A percentile compares a stretch with the other conserved stretches of the same genome.
Conservation (phyloP, 306 rosid genomes). For the Lupinus albus region DNA sequence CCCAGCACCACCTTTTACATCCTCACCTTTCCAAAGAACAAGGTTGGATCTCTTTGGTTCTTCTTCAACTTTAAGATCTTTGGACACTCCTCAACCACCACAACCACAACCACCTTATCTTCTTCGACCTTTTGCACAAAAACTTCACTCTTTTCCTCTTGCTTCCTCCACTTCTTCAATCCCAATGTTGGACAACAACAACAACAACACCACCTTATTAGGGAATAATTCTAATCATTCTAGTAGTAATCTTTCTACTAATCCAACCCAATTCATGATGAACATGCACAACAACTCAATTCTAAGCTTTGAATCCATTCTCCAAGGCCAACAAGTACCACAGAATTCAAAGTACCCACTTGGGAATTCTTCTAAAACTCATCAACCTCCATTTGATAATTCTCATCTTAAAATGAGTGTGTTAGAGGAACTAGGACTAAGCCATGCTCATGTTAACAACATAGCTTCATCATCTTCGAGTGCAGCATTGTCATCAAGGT, state of each 20-base stretch:
- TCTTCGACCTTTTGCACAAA: slow-evolving; percentile 80
- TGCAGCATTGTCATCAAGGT: slow-evolving; percentile 35
- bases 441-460: slow-evolving; percentile 43
- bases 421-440: slow-evolving; percentile 60
- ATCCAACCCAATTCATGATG: neutral
- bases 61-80: slow-evolving; percentile 44
- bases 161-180: slow-evolving; percentile 31
- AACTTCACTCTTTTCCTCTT: slow-evolving; percentile 41
- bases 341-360: slow-evolving; percentile 42
- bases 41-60: slow-evolving; percentile 76
- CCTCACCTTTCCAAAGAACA: slow-evolving; percentile 66
- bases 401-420: slow-evolving; percentile 48
- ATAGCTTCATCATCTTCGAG: slow-evolving; percentile 46
- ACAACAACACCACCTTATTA: too few species aligned
- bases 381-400: slow-evolving; percentile 35
- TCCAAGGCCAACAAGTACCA: slow-evolving; percentile 38
- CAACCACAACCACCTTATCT: slow-evolving; percentile 46
- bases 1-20: slow-evolving; percentile 85
- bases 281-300: slow-evolving; percentile 55
- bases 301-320: slow-evolving; percentile 59
- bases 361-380: slow-evolving; percentile 42
- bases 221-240: slow-evolving; percentile 42
- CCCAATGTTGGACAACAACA: slow-evolving; percentile 31
- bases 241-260: neutral
- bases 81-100: slow-evolving; percentile 48